Base-by-base conservation (phyloP, 129 eudicot species). In the Flaveria robusta region DNA sequence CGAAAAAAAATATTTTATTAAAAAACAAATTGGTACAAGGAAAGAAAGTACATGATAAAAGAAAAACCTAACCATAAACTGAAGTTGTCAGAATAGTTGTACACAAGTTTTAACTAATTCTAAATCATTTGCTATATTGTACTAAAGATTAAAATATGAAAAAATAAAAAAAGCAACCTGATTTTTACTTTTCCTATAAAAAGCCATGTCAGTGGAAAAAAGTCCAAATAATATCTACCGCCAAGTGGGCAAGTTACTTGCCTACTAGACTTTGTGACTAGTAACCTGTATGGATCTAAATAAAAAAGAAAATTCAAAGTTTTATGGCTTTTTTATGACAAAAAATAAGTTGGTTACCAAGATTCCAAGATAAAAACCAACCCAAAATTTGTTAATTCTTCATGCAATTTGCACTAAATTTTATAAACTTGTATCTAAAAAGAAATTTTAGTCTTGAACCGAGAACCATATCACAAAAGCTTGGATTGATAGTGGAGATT, bases 401-500 rank as follows among this genome's bases (percentile, higher is more conserved):
- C 9, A 23, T 47, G 42, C 59, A 24, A 24, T 23, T 26, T 23
- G 20, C 60, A 5, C 24, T 7, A 46, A 24, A 24, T 46, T 18
- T 45, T 23, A 47, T 47, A 20, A 13, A 26, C 5, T 24, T 24
- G 22, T 23, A 20, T 47, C 14, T 29, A 11, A 52, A 12, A 29
- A 19, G 14, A 43, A 15, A 46, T 13, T 31, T 29, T 62, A 62
- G 0, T 29, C 42, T 26, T 62, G 68, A 56, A 15, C 20, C 34
- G 20, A 27, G 12, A 11, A 19, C 15, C 16, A 55, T 7, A 51
- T 55, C 59, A 45, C 46, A 68, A 42, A 19, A 43, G 52, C n/a
- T 43, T 49, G 14, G 62, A n/a, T 37, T 6, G 47, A 18, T 51
- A 82, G 42, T 34, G 46, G 41, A 68, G 43, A 75, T 46, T 49